Evolutionary conservation across 1,284 basidiomycete species (phyloP).

Genomic region (Coniferiporia sulphurascens): DNA sequence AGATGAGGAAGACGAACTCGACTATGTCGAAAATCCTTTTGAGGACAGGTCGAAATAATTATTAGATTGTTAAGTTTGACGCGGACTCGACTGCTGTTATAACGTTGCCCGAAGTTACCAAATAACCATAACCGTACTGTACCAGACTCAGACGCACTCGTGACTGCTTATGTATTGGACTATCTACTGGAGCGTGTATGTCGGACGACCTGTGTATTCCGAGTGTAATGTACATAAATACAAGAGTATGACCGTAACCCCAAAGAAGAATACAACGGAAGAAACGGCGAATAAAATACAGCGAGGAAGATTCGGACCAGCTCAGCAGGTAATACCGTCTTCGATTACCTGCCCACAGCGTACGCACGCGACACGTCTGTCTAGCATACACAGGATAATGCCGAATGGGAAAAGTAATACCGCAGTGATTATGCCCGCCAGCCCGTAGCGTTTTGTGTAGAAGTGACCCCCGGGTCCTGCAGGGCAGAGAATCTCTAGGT

Average conservation of each 20-base stretch:
- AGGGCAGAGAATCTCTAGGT: conserved; percentile 76
- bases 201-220: background rate
- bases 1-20: conserved; percentile 48
- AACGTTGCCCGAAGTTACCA: background rate
- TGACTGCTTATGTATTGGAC: background rate
- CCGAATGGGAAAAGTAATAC: conserved; percentile 80
- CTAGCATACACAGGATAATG: conserved; percentile 66
- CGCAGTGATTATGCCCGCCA: conserved; percentile 64
- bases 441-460: conserved; percentile 42
- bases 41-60: conserved; percentile 35
- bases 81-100: background rate
- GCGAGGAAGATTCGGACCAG: background rate
- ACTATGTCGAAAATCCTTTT: conserved; percentile 66
- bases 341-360: conserved; percentile 43
- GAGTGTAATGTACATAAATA: background rate
- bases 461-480: conserved; percentile 61
- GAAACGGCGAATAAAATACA: background rate
- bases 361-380: conserved; percentile 57
- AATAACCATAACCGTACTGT: background rate
- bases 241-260: background rate
- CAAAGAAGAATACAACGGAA: background rate
- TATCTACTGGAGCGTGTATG: background rate
- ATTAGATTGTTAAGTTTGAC: background rate
- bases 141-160: background rate
- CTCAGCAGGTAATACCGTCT: conserved; percentile 20